Evolutionary conservation across 2,329 filamentous ascomycete genomes (phyloP), one percentile per base, ranked within the genome.

Genomic region (Phaeosphaeria sp.): DNA sequence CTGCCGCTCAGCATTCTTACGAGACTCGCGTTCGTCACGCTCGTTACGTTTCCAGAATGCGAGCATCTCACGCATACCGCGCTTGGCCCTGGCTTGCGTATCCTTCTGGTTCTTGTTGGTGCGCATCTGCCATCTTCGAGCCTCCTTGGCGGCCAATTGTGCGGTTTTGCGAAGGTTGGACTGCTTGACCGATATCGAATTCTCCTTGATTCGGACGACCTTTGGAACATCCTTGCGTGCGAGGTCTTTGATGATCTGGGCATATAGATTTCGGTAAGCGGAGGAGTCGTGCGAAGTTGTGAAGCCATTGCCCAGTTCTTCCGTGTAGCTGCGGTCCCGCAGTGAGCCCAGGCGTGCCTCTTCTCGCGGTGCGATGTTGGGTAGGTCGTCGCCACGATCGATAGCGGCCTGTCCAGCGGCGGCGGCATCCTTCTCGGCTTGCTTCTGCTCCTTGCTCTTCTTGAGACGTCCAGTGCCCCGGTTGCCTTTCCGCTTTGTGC

Each of bases 101-200:
- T 99, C 95, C 78, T 99, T 99, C 77, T 91, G 95, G 73, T 93
- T 96, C 84, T 99, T 98, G 83, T 99, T 99, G 53, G 95, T 99
- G 43, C 93, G 90, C 59, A 96, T 87, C 78, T 99, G 96, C 95
- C 95, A 99, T 72, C 96, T 86, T 73, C 96, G 93, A 53, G 95
- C 94, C 80, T 99, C 95, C 76, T 99, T 99, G 60, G 94, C 96
- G 7, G 95, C 95, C 42, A 99, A 83, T 68, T 98, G 94, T 15
- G 93, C 95, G 0, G 95, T 99, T 84, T 99, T 99, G 76, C 96
- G 95, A 48, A 97, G 85, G 69, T 99, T 99, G n/a, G 94, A 96
- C 52, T 91, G 87, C 74, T 96, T 96, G 39, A 90, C 96, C 9
- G 89, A 86, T 57, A 94, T 88, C 0, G 94, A 97, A 66, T 92